Conservation (phyloP, 495 filamentous ascomycete species). For the Astrocystis sublimbata region DNA sequence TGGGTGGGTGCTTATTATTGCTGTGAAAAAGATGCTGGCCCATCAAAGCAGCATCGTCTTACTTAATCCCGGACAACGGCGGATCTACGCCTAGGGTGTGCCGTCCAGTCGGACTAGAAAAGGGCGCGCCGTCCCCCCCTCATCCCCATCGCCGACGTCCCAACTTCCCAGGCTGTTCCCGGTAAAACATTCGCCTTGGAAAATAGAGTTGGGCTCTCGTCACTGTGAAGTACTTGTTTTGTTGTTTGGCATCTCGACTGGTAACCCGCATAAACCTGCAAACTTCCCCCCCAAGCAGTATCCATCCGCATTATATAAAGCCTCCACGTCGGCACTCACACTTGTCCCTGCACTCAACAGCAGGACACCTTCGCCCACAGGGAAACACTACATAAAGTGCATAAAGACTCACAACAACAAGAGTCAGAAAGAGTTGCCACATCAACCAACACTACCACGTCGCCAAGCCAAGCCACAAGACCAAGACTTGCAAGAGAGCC, state of each 20-base stretch:
- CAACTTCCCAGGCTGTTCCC: constrained; percentile 4
- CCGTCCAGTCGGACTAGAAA: not conserved
- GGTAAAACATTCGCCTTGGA: not conserved
- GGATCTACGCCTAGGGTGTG: constrained; percentile 5
- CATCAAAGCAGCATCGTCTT: no score
- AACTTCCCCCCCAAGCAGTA: not conserved
- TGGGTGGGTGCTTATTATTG: not conserved
- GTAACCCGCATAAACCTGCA: not conserved
- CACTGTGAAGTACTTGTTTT: constrained; percentile 5
- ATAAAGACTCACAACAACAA: not conserved
- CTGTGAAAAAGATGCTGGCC: no score
- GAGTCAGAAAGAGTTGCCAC: not conserved
- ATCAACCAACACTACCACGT: not conserved
- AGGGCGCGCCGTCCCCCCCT: not conserved
- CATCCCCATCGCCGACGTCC: not conserved
- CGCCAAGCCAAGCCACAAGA: not conserved
- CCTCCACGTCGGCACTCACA: not conserved
- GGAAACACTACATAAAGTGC: not conserved
- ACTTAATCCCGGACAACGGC: no score
- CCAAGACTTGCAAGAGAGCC: not conserved
- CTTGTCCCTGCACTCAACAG: not conserved
- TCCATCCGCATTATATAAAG: not conserved
- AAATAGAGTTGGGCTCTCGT: constrained; percentile 7
- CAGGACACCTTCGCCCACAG: no score
- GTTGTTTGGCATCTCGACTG: not conserved